Evolutionary conservation across 441 rosid genomes (phyloP).

Genomic region (Euphorbia corollata): DNA sequence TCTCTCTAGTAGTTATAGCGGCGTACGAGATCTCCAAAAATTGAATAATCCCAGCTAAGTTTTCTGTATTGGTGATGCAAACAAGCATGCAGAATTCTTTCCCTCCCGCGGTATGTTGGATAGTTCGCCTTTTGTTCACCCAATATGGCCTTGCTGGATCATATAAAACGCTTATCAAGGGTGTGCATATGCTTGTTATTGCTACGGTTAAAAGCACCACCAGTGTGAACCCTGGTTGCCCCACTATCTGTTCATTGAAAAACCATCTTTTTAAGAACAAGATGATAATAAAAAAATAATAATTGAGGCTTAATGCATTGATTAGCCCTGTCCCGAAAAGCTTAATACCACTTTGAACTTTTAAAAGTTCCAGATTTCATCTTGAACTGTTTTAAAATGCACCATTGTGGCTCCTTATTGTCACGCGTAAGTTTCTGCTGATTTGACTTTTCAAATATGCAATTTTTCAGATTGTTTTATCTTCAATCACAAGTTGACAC

Average conservation of each 20-base stretch:
- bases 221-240: conserved; percentile 28
- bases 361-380: too few species aligned
- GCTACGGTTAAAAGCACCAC: conserved; percentile 32
- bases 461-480: too few species aligned
- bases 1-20: conserved; percentile 8
- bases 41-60: conserved; percentile 35
- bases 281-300: too few species aligned
- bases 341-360: too few species aligned
- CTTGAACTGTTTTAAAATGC: too few species aligned
- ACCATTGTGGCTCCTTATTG: too few species aligned
- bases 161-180: conserved; percentile 45
- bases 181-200: conserved; percentile 31
- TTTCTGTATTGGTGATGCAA: conserved; percentile 39
- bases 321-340: too few species aligned
- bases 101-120: conserved; percentile 50
- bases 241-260: conserved; percentile 28
- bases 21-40: conserved; percentile 54
- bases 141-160: conserved; percentile 67
- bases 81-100: conserved; percentile 39
- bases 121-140: conserved; percentile 56
- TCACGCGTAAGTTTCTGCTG: too few species aligned
- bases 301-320: too few species aligned
- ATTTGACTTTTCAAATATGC: too few species aligned
- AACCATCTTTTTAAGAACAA: too few species aligned
- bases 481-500: too few species aligned